phyloP scores from a whole-genome alignment of 2,329 filamentous ascomycete genomes.

The Apiospora hydei region DNA sequence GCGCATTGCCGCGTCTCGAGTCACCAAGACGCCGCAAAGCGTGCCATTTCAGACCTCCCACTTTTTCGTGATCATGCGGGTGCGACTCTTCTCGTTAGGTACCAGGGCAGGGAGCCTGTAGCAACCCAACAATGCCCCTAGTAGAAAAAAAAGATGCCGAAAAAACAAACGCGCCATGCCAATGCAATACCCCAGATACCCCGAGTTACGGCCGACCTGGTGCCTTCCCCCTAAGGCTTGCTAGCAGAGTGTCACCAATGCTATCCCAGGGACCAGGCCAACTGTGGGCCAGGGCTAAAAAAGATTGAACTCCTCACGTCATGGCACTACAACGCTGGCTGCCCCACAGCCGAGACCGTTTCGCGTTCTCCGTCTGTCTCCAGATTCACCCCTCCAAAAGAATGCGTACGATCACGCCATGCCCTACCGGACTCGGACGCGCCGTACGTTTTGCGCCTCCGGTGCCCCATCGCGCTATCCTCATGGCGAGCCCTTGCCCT shows the following conservation, averaged over 20 bases:
- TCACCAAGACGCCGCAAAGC: constrained; percentile 11
- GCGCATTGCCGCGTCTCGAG: constrained; percentile 10
- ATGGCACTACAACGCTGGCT: constrained; percentile 10
- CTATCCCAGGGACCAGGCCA: constrained; percentile 2
- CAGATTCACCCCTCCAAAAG: not conserved
- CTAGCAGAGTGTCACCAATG: constrained; percentile 11
- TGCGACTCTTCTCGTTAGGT: constrained; percentile 6
- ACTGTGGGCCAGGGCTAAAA: constrained; percentile 11
- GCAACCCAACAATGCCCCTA: constrained; percentile 9
- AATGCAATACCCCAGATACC: constrained; percentile 20
- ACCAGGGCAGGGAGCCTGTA: constrained; percentile 2
- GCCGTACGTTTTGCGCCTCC: constrained; percentile 21
- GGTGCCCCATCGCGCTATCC: not conserved
- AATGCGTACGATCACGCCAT: constrained; percentile 7
- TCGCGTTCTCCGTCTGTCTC: not conserved
- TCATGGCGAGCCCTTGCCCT: not conserved
- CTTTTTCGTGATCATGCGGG: not conserved
- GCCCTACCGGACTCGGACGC: constrained; percentile 7
- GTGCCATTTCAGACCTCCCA: constrained; percentile 5
- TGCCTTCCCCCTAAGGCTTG: not conserved
- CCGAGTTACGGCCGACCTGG: constrained; percentile 20
- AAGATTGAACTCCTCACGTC: constrained; percentile 20
- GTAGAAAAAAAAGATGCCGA: constrained; percentile 1
- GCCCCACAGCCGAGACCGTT: constrained; percentile 18
- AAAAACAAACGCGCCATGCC: constrained; percentile 15